A percentile compares a stretch with the other conserved stretches of the same genome.
Evolutionary conservation across 73 alveolate species (phyloP).

Genomic region (Tetrahymena malaccensis): DNA sequence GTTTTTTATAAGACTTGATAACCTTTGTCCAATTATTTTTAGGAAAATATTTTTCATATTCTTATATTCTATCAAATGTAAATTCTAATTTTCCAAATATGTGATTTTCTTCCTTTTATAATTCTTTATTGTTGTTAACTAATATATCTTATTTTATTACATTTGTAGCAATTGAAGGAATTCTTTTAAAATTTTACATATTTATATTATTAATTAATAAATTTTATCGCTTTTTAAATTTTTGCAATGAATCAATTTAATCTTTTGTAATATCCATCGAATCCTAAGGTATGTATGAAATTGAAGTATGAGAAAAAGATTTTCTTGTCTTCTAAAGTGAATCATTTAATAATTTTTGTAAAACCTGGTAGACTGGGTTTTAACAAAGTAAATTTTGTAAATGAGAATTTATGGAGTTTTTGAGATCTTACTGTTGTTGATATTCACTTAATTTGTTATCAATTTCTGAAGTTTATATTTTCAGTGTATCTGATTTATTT

Average conservation of each 20-base stretch:
- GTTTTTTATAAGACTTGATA: background rate
- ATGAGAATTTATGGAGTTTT: background rate
- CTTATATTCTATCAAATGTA: background rate
- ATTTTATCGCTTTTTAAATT: background rate
- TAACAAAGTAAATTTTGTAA: background rate
- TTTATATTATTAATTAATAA: too few species aligned
- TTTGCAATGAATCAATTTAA: background rate
- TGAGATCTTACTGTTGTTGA: background rate
- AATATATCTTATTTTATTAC: background rate
- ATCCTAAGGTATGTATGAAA: background rate
- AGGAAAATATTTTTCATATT: background rate
- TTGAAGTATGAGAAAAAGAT: background rate
- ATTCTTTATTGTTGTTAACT: background rate
- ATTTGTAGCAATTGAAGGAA: background rate
- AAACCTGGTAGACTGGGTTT: background rate
- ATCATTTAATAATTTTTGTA: background rate
- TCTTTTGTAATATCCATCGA: background rate
- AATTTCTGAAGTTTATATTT: background rate
- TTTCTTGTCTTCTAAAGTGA: background rate
- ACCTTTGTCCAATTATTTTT: background rate
- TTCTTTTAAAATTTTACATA: background rate
- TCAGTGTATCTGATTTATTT: background rate
- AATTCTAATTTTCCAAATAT: background rate
- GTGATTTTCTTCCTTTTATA: background rate
- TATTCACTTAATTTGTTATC: background rate